These are phyloP conservation scores for Ramichloridium luteum DNA, from an alignment of 2,329 filamentous ascomycete species.

Conservation along the genomic window DNA sequence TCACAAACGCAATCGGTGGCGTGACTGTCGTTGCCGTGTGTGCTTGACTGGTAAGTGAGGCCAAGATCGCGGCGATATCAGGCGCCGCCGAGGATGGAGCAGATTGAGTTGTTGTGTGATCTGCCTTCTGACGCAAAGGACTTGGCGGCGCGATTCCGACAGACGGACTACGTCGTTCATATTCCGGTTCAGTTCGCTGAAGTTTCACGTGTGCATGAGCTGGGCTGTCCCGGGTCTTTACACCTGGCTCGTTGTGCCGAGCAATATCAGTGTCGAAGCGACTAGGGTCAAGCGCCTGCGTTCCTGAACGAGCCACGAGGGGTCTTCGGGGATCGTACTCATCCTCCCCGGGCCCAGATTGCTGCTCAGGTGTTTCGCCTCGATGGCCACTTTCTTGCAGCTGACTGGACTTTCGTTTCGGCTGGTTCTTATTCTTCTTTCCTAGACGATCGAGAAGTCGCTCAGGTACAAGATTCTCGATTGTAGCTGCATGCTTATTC, in stretches of 20 bases:
- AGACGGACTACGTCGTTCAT: conserved; percentile 13
- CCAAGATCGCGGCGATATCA: conserved; percentile 22
- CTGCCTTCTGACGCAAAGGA: conserved; percentile 1
- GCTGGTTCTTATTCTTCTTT: conserved; percentile 18
- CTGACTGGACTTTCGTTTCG: conserved; percentile 21
- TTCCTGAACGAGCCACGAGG: conserved; percentile 10
- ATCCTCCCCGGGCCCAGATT: conserved; percentile 30
- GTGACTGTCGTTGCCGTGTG: conserved; percentile 7
- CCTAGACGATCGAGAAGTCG: conserved; percentile 15
- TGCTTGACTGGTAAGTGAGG: conserved; percentile 13
- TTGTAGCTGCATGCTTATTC: conserved; percentile 6
- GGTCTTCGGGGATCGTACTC: conserved; percentile 39
- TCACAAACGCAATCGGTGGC: conserved; percentile 8
- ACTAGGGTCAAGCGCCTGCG: conserved; percentile 15
- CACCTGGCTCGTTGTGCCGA: not conserved
- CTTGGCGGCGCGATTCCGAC: conserved; percentile 10
- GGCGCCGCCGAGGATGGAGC: conserved; percentile 8
- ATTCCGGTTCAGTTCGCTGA: too few relatives aligned
- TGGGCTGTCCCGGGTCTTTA: too few relatives aligned
- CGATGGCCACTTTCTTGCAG: conserved; percentile 5
- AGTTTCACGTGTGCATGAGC: too few relatives aligned
- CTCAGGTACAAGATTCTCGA: conserved; percentile 9
- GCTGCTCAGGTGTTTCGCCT: conserved; percentile 17
- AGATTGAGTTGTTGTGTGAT: conserved; percentile 1
- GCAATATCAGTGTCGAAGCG: conserved; percentile 21